phyloP scores from a whole-genome alignment of 768 basidiomycete genomes.

The Tylopilus plumbeoviolaceoides region DNA sequence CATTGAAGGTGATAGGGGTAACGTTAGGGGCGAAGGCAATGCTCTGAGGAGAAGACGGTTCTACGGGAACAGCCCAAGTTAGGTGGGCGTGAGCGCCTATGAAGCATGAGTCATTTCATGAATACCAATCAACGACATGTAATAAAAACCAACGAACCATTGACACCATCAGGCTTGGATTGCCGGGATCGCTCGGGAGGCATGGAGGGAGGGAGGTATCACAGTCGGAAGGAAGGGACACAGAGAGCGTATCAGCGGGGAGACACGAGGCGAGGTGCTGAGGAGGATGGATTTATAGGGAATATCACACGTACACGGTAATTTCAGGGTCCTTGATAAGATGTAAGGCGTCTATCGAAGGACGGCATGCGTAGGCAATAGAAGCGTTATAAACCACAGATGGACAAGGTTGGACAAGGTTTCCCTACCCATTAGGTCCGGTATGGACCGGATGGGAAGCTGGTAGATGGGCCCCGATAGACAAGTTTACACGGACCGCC shows the following conservation, averaged over 20 bases:
- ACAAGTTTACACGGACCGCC: constrained; percentile 10
- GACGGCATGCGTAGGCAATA: constrained; percentile 30
- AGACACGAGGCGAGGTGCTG: constrained; percentile 21
- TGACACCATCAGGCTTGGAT: constrained; percentile 30
- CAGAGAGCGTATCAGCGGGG: constrained; percentile 24
- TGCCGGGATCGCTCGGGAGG: constrained; percentile 43
- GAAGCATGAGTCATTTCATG: constrained; percentile 13
- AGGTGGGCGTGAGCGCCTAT: constrained; percentile 40
- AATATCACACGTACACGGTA: constrained; percentile 32
- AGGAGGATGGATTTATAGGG: constrained; percentile 28
- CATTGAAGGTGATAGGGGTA: constrained; percentile 56
- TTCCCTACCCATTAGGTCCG: constrained; percentile 24
- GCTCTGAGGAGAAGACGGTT: constrained; percentile 34
- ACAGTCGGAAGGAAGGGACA: constrained; percentile 9
- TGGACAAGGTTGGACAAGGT: constrained; percentile 15
- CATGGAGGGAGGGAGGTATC: constrained; percentile 36
- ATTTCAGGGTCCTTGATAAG: constrained; percentile 31
- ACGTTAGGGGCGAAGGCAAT: constrained; percentile 58
- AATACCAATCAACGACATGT: constrained; percentile 2
- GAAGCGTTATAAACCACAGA: constrained; percentile 22
- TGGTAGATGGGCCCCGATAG: background rate
- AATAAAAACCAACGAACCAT: constrained; percentile 30
- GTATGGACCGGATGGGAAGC: constrained; percentile 17
- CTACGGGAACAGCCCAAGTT: constrained; percentile 41
- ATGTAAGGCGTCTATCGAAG: constrained; percentile 28